A percentile compares a stretch with the other conserved stretches of the same genome.
phyloP scores from a whole-genome alignment of 2,329 filamentous ascomycete genomes.

The Chaetomium globosum region DNA sequence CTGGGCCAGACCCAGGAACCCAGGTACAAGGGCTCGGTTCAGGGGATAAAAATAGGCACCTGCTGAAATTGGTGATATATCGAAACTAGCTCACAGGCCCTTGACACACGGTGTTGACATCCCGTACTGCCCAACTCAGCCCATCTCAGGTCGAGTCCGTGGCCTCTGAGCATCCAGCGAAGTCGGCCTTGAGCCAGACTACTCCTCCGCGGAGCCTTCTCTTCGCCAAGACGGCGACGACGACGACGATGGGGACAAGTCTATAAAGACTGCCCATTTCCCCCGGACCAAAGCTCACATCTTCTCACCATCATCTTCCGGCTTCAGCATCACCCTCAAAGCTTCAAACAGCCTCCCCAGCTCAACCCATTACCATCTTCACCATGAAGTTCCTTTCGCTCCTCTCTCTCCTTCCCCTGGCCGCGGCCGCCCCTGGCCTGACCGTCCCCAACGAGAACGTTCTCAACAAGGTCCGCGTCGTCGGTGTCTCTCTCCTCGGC shows the following conservation, averaged over 20 bases:
- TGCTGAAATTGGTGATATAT: constrained; percentile 17
- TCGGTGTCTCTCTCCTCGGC: constrained; percentile 28
- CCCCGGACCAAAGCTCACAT: neutral
- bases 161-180: neutral
- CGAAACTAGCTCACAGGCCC: constrained; percentile 13
- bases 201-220: neutral
- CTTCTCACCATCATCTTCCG: neutral
- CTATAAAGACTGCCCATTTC: constrained; percentile 13
- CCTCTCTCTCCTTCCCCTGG: constrained; percentile 23
- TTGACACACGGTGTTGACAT: constrained; percentile 21
- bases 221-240: neutral
- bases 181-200: neutral
- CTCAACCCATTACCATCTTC: neutral
- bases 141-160: neutral
- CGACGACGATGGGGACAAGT: neutral
- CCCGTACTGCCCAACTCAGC: constrained; percentile 21
- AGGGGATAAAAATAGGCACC: constrained; percentile 23
- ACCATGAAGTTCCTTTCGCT: constrained; percentile 23
- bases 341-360: neutral
- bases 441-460: constrained; percentile 18
- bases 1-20: constrained; percentile 14
- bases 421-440: constrained; percentile 23
- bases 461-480: constrained; percentile 19
- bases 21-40: constrained; percentile 13
- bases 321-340: neutral